A percentile compares a stretch with the other conserved stretches of the same genome.
phyloP scores from a whole-genome alignment of 129 eudicot genomes.

The Logfia minima region DNA sequence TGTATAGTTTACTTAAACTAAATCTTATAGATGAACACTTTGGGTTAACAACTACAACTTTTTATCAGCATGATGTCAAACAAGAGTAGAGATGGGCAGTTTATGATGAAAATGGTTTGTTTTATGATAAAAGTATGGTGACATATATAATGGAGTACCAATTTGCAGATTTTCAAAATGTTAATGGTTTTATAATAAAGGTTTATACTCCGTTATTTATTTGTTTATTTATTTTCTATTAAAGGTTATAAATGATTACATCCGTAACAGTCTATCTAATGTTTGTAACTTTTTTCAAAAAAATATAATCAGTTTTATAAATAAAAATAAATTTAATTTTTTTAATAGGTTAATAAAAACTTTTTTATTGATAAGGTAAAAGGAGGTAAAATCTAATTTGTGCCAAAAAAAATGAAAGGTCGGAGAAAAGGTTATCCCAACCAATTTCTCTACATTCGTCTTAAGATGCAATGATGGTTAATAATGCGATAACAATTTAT shows the following conservation, averaged over 20 bases:
- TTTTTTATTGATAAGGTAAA: too few species aligned
- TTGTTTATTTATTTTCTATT: too few species aligned
- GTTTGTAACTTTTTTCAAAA: too few species aligned
- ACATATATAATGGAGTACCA: not conserved
- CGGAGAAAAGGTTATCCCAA: not conserved
- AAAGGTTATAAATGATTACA: not conserved
- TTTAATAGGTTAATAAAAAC: too few species aligned
- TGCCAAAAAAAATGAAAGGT: not conserved
- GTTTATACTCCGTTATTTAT: too few species aligned
- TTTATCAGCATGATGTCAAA: not conserved
- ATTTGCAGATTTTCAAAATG: not conserved
- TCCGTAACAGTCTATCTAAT: not conserved
- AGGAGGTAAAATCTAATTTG: too few species aligned
- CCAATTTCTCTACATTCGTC: not conserved
- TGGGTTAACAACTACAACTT: not conserved
- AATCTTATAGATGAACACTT: not conserved
- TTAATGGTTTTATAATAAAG: too few species aligned
- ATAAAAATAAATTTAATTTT: too few species aligned
- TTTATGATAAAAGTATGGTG: not conserved
- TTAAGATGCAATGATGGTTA: slow-evolving; percentile 21
- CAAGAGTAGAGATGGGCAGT: not conserved
- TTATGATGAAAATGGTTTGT: not conserved
- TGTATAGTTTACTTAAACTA: too few species aligned
- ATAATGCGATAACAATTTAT: not conserved
- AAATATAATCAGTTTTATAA: too few species aligned